Evolutionary conservation across 805 yeast species (phyloP), one percentile per base, ranked within the genome.

Genomic region (Saccharomycopsis sp.): DNA sequence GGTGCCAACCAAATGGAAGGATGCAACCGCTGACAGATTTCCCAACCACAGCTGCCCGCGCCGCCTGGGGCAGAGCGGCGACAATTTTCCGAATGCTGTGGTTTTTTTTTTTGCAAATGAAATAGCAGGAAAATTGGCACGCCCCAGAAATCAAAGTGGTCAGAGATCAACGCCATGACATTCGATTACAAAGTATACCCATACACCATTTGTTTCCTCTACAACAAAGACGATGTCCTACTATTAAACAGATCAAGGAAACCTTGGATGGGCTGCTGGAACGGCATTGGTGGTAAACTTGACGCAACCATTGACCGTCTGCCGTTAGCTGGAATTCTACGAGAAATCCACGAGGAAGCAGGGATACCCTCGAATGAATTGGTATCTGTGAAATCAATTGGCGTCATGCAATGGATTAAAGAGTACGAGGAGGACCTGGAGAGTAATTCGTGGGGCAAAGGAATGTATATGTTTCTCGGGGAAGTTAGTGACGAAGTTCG

Each of bases 181-280:
- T 22, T 36, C 20, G n/a, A 14, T 27, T 45, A 28, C 24, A 7
- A n/a, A 11, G 32, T 41, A 28, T 49, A 44, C 33, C 47, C 48
- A 6, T 50, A 47, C 35, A 50, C 51, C 4, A 39, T 43, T 14
- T 40, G 45, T 23, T 50, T 50, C 20, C 16, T 50, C 9, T 17
- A 36, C 36, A 37, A 38, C 19, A 21, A 17, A 11, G 45, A 41
- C 24, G 24, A 24, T 11, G 43, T 50, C n/a, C 31, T 50, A 4
- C 43, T 50, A 14, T 23, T 50, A n/a, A 50, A 50, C 21, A 23
- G 53, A n/a, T 22, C 20, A 13, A 47, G 41, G 28, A 28, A 37
- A 9, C 53, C 53, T 13, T 47, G 51, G 51, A 50, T 36, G 45
- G 53, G 53, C 11, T 29, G 43, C n/a, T 50, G 53, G 53, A 50